Conservation (phyloP, 2,329 filamentous ascomycete genomes). For the Ophiosphaerella narmari region DNA sequence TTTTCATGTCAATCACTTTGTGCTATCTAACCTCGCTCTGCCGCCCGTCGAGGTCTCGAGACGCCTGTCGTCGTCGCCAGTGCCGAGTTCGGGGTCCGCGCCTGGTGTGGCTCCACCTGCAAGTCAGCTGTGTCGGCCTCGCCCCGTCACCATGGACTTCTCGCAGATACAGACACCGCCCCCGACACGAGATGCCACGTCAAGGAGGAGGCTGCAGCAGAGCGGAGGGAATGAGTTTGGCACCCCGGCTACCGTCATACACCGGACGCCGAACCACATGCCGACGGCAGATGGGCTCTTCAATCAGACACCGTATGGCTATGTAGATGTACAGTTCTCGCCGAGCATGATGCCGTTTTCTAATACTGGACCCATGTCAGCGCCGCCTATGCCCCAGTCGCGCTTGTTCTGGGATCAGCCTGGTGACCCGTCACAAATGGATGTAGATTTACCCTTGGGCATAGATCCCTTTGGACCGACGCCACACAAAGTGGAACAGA, state of each 20-base stretch:
- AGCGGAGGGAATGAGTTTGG: conserved; percentile 28
- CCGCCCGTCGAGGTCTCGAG: conserved; percentile 65
- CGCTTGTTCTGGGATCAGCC: conserved; percentile 45
- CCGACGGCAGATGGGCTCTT: conserved; percentile 33
- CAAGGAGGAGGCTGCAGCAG: conserved; percentile 51
- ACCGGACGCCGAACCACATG: conserved; percentile 44
- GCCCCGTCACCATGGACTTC: conserved; percentile 44
- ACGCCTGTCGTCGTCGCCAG: conserved; percentile 64
- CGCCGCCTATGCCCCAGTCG: conserved; percentile 61
- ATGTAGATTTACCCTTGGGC: conserved; percentile 38
- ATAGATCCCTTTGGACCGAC: conserved; percentile 44
- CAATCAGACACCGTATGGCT: conserved; percentile 52
- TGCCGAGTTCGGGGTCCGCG: conserved; percentile 37
- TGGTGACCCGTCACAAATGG: conserved; percentile 38
- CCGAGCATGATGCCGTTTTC: conserved; percentile 61
- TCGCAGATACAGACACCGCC: conserved; percentile 65
- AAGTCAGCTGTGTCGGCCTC: conserved; percentile 21
- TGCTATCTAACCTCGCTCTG: conserved; percentile 58
- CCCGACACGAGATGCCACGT: conserved; percentile 61
- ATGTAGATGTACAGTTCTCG: conserved; percentile 60
- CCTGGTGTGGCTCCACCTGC: conserved; percentile 9
- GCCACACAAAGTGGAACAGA: conserved; percentile 38
- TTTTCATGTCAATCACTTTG: conserved; percentile 67
- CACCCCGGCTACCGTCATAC: conserved; percentile 48
- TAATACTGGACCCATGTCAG: conserved; percentile 58